These are phyloP conservation scores for Colletotrichum simmondsii DNA, from an alignment of 2,329 filamentous ascomycete species.

Conservation along the genomic window DNA sequence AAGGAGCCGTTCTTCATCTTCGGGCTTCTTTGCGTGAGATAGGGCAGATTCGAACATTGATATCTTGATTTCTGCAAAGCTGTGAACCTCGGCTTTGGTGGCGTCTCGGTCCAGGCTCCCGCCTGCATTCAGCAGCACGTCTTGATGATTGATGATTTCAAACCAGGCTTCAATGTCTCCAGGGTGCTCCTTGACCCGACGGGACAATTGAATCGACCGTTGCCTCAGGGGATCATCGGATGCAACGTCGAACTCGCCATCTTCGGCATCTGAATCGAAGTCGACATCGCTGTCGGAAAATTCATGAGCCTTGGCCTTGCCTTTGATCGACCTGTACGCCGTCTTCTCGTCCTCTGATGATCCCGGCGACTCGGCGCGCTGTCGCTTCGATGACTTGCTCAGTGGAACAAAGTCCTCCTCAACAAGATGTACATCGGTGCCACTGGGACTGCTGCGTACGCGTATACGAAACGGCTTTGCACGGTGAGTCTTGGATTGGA, in stretches of 20 bases:
- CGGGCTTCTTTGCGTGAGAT: slow-evolving; percentile 57
- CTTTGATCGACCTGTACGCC: slow-evolving; percentile 74
- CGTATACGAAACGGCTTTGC: slow-evolving; percentile 52
- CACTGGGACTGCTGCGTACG: slow-evolving; percentile 39
- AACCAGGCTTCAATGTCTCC: slow-evolving; percentile 79
- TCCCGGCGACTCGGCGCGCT: slow-evolving; percentile 55
- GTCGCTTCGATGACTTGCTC: slow-evolving; percentile 8
- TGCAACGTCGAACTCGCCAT: slow-evolving; percentile 42
- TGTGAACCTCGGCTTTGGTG: slow-evolving; percentile 71
- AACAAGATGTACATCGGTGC: slow-evolving; percentile 36
- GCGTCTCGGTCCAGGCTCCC: slow-evolving; percentile 54
- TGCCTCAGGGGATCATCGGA: slow-evolving; percentile 59
- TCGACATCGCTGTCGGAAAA: slow-evolving; percentile 61
- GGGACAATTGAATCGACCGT: slow-evolving; percentile 71
- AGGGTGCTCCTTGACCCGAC: slow-evolving; percentile 72
- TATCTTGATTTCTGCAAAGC: slow-evolving; percentile 82
- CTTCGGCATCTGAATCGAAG: slow-evolving; percentile 57
- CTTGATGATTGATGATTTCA: slow-evolving; percentile 82
- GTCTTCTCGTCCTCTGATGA: slow-evolving; percentile 56
- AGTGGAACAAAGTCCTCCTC: slow-evolving; percentile 62
- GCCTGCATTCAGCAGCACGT: slow-evolving; percentile 68
- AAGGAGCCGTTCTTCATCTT: slow-evolving; percentile 69
- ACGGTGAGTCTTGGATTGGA: slow-evolving; percentile 55
- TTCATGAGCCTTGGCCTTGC: slow-evolving; percentile 65
- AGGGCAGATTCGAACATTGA: slow-evolving; percentile 84